A percentile compares a stretch with the other conserved stretches of the same genome.
phyloP scores from a whole-genome alignment of 768 basidiomycete species.

The Mycena filopes region DNA sequence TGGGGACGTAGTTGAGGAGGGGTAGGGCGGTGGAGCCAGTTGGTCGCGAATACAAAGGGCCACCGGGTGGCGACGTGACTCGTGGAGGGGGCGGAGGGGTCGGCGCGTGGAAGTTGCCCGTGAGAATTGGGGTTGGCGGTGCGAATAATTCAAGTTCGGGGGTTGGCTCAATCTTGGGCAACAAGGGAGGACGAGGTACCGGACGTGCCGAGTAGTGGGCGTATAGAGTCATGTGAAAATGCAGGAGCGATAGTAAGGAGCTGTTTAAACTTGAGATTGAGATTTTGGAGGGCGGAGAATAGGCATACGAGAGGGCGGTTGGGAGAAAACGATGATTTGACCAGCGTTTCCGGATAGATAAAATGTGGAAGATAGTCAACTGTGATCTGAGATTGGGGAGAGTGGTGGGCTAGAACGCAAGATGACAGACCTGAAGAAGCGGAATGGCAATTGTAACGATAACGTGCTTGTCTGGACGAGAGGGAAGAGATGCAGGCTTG shows the following conservation, averaged over 20 bases:
- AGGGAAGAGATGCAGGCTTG: slow-evolving; percentile 56
- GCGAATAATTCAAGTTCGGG: slow-evolving; percentile 16
- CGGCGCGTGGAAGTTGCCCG: slow-evolving; percentile 22
- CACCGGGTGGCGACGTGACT: neutral
- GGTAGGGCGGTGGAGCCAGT: slow-evolving; percentile 58
- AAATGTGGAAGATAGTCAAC: slow-evolving; percentile 71
- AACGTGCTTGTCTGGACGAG: slow-evolving; percentile 78
- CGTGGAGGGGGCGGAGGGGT: slow-evolving; percentile 21
- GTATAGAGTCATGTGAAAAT: slow-evolving; percentile 75
- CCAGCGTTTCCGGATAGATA: slow-evolving; percentile 72
- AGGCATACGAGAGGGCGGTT: slow-evolving; percentile 69
- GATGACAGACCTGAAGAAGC: slow-evolving; percentile 67
- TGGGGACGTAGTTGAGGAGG: slow-evolving; percentile 78
- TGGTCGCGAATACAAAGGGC: slow-evolving; percentile 28
- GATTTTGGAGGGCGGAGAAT: no score
- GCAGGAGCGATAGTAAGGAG: slow-evolving; percentile 68
- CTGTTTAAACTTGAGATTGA: no score
- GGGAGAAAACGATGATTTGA: slow-evolving; percentile 78
- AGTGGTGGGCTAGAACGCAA: neutral
- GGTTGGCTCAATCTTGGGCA: slow-evolving; percentile 6
- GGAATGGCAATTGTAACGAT: slow-evolving; percentile 80
- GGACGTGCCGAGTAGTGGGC: slow-evolving; percentile 38
- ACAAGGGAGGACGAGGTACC: slow-evolving; percentile 25
- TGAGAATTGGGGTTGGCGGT: neutral
- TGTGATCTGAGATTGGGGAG: slow-evolving; percentile 37